Percentiles rank a stretch among this genome's conserved stretches.
These are phyloP conservation scores for Botrytis fabae DNA, from an alignment of 2,329 filamentous ascomycete genomes.

Conservation along the genomic window DNA sequence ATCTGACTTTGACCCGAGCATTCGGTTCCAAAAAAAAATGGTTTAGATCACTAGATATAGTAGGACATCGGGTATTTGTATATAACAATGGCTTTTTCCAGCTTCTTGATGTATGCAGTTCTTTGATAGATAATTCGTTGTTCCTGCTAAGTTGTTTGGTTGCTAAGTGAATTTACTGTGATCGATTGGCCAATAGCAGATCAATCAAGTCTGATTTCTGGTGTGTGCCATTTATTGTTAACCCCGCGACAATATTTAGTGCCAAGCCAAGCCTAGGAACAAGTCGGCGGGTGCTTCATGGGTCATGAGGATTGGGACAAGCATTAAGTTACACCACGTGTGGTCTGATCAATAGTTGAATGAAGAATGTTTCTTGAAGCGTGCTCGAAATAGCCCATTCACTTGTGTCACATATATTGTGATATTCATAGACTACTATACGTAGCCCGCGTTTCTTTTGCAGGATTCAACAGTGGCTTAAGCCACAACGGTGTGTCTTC, in stretches of 20 bases:
- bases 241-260: conserved; percentile 13
- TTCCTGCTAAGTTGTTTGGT: background rate
- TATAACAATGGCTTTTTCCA: background rate
- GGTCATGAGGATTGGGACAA: conserved; percentile 10
- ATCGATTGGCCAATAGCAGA: background rate
- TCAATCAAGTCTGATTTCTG: background rate
- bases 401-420: background rate
- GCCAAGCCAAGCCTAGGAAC: conserved; percentile 10
- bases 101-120: background rate
- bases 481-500: conserved; percentile 16
- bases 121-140: background rate
- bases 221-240: background rate
- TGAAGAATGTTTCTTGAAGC: background rate
- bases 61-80: background rate
- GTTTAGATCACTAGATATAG: background rate
- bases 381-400: background rate
- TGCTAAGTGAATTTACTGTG: background rate
- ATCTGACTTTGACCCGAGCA: background rate
- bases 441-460: background rate
- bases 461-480: conserved; percentile 4
- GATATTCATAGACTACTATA: background rate
- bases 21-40: background rate
- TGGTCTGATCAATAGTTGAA: background rate
- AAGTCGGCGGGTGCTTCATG: conserved; percentile 9
- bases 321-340: conserved; percentile 1